A percentile compares a stretch with the other conserved stretches of the same genome.
Evolutionary conservation across 495 filamentous ascomycete genomes (phyloP).

Genomic region (Lasiosphaeriaceae sp.): DNA sequence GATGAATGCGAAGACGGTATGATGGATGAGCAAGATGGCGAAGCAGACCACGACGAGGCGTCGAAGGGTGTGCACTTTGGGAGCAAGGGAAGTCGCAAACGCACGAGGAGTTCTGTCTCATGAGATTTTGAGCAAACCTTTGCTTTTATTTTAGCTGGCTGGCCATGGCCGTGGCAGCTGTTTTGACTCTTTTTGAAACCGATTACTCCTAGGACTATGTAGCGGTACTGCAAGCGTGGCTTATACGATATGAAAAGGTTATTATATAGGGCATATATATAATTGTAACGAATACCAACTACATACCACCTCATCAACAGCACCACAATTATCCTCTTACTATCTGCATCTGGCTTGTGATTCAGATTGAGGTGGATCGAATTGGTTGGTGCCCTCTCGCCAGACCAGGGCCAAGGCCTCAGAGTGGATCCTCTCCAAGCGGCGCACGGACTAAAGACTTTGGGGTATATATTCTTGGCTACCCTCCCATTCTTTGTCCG

Average conservation of each 20-base stretch:
- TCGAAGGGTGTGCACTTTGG: slow-evolving; percentile 24
- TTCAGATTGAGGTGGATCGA: no score
- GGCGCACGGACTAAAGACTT: not conserved
- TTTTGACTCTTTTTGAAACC: not conserved
- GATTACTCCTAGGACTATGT: no score
- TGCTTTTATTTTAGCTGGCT: not conserved
- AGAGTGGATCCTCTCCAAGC: no score
- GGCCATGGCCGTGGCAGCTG: not conserved
- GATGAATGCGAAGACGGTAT: slow-evolving; percentile 6
- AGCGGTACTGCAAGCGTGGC: not conserved
- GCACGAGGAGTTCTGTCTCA: slow-evolving; percentile 16
- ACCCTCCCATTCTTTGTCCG: not conserved
- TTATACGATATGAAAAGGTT: no score
- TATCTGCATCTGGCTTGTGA: no score
- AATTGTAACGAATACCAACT: no score
- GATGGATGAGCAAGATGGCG: slow-evolving; percentile 14
- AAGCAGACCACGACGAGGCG: slow-evolving; percentile 8
- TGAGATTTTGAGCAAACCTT: slow-evolving; percentile 2
- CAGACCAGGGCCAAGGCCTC: no score
- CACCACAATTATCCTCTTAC: no score
- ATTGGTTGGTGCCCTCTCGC: no score
- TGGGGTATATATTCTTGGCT: not conserved
- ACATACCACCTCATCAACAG: no score
- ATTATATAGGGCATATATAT: no score
- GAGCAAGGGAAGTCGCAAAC: slow-evolving; percentile 19